Percentiles rank a stretch among this genome's conserved stretches.
phyloP scores from a whole-genome alignment of 345 rosid species.

The Populus deltoides region DNA sequence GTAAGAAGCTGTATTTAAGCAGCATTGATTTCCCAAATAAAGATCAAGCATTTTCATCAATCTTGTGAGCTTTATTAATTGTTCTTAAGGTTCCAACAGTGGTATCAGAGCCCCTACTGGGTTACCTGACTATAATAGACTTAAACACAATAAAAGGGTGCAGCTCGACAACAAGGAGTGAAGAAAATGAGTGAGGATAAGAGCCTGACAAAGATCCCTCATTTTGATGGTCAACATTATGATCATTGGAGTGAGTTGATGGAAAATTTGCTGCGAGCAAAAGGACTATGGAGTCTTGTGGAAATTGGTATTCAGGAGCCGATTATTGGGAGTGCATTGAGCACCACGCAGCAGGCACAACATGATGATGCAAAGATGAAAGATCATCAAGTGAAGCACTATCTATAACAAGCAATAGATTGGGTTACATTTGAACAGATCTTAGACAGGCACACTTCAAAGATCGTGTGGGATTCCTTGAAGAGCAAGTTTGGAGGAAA shows the following conservation, averaged over 20 bases:
- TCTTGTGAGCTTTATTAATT: too few relatives aligned
- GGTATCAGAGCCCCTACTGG: too few relatives aligned
- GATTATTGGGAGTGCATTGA: background rate
- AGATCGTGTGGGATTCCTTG: slow-evolving; percentile 13
- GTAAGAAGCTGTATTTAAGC: too few relatives aligned
- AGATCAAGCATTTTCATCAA: too few relatives aligned
- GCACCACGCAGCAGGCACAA: background rate
- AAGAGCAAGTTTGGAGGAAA: slow-evolving; percentile 14
- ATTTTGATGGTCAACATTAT: background rate
- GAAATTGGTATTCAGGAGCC: background rate
- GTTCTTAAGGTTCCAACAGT: too few relatives aligned
- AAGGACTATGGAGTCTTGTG: slow-evolving; percentile 2
- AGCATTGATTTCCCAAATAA: too few relatives aligned
- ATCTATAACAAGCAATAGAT: too few relatives aligned
- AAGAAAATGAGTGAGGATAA: too few relatives aligned
- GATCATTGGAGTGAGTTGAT: slow-evolving; percentile 21
- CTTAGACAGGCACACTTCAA: slow-evolving; percentile 4
- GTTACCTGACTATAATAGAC: too few relatives aligned
- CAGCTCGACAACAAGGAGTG: too few relatives aligned
- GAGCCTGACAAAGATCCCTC: background rate
- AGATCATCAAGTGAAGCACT: background rate
- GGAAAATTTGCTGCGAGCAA: slow-evolving; percentile 12
- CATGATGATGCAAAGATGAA: background rate
- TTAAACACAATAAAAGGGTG: too few relatives aligned
- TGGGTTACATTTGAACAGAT: background rate